Conservation (phyloP, 2,329 filamentous ascomycete species). For the Fusarium penzigii region DNA sequence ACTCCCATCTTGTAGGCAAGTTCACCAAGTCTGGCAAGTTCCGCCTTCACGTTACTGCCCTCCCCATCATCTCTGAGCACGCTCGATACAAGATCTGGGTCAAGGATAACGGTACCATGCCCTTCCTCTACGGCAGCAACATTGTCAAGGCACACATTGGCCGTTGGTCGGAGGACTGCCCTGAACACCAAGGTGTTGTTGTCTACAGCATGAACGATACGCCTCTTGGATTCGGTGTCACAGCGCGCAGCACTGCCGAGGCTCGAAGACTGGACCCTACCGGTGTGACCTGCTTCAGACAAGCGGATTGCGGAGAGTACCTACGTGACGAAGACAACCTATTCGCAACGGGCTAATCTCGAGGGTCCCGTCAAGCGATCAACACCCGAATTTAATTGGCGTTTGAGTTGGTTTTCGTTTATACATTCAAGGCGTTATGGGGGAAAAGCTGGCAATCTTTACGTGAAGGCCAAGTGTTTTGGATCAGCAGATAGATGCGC, state of each 20-base stretch:
- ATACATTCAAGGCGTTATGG: conserved; percentile 21
- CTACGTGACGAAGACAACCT: conserved; percentile 77
- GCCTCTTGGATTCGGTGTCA: conserved; percentile 90
- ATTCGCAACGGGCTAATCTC: conserved; percentile 53
- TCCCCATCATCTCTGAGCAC: conserved; percentile 86
- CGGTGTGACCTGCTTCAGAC: conserved; percentile 83
- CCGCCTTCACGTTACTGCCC: conserved; percentile 84
- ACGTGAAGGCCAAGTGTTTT: conserved; percentile 16
- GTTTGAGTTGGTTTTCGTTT: conserved; percentile 27
- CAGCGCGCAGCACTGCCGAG: conserved; percentile 83
- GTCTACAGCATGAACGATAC: conserved; percentile 92
- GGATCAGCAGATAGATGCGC: conserved; percentile 23
- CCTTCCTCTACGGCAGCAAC: conserved; percentile 92
- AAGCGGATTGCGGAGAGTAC: conserved; percentile 94
- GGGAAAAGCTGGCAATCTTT: conserved; percentile 10
- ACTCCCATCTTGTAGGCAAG: conserved; percentile 59
- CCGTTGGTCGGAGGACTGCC: conserved; percentile 86
- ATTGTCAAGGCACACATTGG: conserved; percentile 73
- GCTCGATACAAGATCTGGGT: conserved; percentile 98
- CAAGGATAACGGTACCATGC: conserved; percentile 95
- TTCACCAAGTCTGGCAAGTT: conserved; percentile 98
- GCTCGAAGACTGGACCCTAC: conserved; percentile 85
- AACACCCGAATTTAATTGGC: conserved; percentile 20
- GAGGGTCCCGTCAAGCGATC: background rate
- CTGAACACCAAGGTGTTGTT: conserved; percentile 88